Percentiles rank a stretch among this genome's conserved stretches.
Evolutionary conservation across 768 basidiomycete species (phyloP).

Genomic region (Gelatoporia subvermispora): DNA sequence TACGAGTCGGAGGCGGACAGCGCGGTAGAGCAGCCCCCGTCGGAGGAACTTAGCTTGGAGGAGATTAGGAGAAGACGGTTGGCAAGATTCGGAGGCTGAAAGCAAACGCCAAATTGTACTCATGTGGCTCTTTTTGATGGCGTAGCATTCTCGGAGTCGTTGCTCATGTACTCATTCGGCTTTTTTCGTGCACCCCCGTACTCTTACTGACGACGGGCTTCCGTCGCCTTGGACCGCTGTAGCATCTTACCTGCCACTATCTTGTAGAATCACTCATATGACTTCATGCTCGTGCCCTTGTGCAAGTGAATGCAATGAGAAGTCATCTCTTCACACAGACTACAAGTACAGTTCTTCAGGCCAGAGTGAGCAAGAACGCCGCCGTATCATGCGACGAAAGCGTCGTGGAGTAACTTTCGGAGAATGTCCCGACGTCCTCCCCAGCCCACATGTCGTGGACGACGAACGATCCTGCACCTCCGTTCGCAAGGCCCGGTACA

Average conservation of each 20-base stretch:
- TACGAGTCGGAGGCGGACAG: conserved; percentile 22
- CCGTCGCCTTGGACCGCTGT: too few relatives aligned
- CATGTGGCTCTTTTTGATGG: too few relatives aligned
- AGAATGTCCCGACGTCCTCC: conserved; percentile 37
- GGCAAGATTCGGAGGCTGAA: conserved; percentile 55
- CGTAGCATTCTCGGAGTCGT: too few relatives aligned
- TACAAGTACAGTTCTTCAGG: background rate
- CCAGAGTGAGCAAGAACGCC: conserved; percentile 39
- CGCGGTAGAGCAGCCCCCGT: conserved; percentile 21
- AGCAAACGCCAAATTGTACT: background rate
- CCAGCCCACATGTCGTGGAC: conserved; percentile 56
- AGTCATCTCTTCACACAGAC: too few relatives aligned
- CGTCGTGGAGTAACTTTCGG: conserved; percentile 33
- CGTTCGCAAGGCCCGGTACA: conserved; percentile 35
- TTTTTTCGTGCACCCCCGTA: too few relatives aligned
- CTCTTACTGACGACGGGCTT: too few relatives aligned
- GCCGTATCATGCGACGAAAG: conserved; percentile 50
- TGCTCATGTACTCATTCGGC: too few relatives aligned
- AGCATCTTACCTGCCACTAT: too few relatives aligned
- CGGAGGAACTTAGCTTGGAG: conserved; percentile 48
- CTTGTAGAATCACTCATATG: too few relatives aligned
- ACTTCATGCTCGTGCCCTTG: too few relatives aligned
- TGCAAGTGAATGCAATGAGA: too few relatives aligned
- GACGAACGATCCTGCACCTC: conserved; percentile 24
- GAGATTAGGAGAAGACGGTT: conserved; percentile 62